Evolutionary conservation across 192 early-diverging fungal genomes (phyloP).

Genomic region (Coemansia sp.): DNA sequence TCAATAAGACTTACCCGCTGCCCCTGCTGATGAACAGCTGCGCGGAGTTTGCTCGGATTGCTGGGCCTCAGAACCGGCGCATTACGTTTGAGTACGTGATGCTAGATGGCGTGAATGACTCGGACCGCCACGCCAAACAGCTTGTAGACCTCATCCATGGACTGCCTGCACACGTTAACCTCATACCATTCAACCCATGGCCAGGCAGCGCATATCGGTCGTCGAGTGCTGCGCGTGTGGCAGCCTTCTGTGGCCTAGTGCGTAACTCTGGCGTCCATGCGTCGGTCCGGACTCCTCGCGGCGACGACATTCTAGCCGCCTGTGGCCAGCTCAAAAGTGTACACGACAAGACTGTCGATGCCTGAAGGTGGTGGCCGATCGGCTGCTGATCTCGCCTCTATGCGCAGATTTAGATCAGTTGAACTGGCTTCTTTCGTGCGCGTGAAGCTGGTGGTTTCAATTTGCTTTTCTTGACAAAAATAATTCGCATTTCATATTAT

Average conservation of each 20-base stretch:
- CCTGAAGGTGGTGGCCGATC: neutral
- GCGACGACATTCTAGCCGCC: conserved; percentile 80
- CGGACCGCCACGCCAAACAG: conserved; percentile 65
- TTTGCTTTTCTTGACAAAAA: neutral
- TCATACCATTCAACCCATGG: conserved; percentile 90
- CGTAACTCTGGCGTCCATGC: conserved; percentile 58
- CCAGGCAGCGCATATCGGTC: conserved; percentile 71
- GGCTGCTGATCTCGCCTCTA: neutral
- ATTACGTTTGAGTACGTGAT: conserved; percentile 95
- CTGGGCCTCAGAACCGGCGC: conserved; percentile 61
- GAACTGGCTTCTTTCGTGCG: neutral
- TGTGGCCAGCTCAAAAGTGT: conserved; percentile 69
- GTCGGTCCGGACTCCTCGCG: conserved; percentile 65
- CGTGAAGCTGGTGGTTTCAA: neutral
- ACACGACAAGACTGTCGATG: conserved; percentile 8
- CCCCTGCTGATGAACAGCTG: conserved; percentile 71
- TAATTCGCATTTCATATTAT: neutral
- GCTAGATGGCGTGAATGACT: conserved; percentile 86
- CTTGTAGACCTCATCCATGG: conserved; percentile 65
- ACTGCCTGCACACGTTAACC: conserved; percentile 75
- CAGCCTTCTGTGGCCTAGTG: conserved; percentile 61
- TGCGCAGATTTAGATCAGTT: neutral
- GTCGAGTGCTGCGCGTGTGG: conserved; percentile 60
- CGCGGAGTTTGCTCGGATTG: conserved; percentile 60
- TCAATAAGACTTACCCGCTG: conserved; percentile 84